Conservation (phyloP, 148 eudicot species). For the Gaultheria prostrata region DNA sequence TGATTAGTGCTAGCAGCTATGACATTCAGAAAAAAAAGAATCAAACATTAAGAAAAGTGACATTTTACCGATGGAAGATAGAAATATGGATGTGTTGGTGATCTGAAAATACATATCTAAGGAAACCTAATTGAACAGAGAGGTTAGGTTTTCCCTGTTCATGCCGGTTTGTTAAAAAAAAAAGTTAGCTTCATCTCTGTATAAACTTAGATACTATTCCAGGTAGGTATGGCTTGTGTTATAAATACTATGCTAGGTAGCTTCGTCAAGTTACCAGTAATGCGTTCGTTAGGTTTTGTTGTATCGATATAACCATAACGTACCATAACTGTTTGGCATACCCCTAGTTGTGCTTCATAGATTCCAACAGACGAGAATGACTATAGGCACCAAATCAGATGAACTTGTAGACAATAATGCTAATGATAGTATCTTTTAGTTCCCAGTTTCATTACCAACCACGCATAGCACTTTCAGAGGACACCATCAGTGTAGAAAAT, state of each 20-base stretch:
- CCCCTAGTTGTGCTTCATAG: background rate
- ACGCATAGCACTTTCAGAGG: background rate
- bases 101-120: background rate
- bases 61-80: background rate
- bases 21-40: background rate
- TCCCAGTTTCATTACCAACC: background rate
- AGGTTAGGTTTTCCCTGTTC: background rate
- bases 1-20: background rate
- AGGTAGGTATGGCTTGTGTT: background rate
- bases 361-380: background rate
- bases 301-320: no score
- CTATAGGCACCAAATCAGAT: background rate
- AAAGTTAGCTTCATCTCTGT: background rate
- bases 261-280: background rate
- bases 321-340: background rate
- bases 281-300: no score
- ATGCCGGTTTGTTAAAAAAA: no score
- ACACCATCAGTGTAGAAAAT: conserved; percentile 16
- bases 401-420: background rate
- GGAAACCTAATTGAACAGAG: background rate
- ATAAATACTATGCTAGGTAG: background rate
- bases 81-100: background rate
- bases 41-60: background rate
- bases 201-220: background rate
- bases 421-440: background rate